Evolutionary conservation across 805 yeast genomes (phyloP), one percentile per base, ranked within the genome.

Genomic region (Cyberlindnera mrakii): DNA sequence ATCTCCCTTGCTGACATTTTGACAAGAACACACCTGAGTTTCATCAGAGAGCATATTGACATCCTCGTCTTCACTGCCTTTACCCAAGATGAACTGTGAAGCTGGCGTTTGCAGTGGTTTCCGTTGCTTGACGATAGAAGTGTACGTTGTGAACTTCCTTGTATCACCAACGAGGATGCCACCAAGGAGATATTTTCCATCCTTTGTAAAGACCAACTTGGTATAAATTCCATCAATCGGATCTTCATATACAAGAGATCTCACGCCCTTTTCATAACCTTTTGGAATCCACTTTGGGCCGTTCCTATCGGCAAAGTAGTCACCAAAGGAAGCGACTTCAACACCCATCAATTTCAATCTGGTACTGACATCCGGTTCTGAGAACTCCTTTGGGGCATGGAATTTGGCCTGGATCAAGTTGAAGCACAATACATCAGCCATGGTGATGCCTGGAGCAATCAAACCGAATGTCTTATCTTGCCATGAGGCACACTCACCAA

Each of bases 401-500:
- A 54, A 50, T 35, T 60, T 55, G 4, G 64, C 67, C 45, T 65
- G 69, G 5, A 66, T 63, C 36, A 63, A 42, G 39, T 65, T 65
- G 49, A 63, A 64, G 2, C 64, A 52, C 9, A 65, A 49, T 8
- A 62, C 53, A 42, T 65, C 67, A 17, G 69, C 68, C 68, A 65
- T 65, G 14, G 60, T 60, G n/a, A 62, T 59, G 20, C 68, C 69
- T 8, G 69, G 69, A 4, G 69, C 69, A 50, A 65, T 64, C 37
- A 65, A 49, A 1, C 69, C 68, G 50, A 56, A 65, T 1, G 66
- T 62, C 30, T 56, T 58, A 39, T 56, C 46, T 37, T 63, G 60
- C 68, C 68, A 65, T 11, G 62, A 59, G 10, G 66, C 67, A 53
- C 68, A 64, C 43, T 64, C 68, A 35, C 68, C 68, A 41, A 64